Evolutionary conservation across 2,329 filamentous ascomycete genomes (phyloP), one percentile per base, ranked within the genome.

Genomic region (Pseudogymnoascus sp.): DNA sequence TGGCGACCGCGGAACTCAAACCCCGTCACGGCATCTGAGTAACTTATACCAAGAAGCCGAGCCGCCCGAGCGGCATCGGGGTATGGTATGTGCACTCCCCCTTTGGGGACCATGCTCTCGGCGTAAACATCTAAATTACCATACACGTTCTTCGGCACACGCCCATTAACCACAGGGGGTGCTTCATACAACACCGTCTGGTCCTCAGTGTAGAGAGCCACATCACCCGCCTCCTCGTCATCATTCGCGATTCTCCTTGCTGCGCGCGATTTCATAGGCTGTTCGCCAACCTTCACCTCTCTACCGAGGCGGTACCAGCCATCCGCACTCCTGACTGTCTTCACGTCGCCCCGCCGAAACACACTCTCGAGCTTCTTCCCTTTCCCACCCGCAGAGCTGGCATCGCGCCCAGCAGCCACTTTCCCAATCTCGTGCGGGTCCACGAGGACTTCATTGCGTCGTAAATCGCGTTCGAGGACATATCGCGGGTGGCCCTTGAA

Each of bases 71-170:
- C 79, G 1, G 90, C 88, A 60, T 88, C 78, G 12, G 78, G 74
- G 65, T 84, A 79, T 60, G 70, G 56, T 77, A 98, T 78, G 73
- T 98, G 91, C 1, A 86, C 82, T 1, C 90, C 93, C 0, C 95
- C 93, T 41, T 78, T 76, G 0, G 95, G 95, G 0, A 98, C 81
- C 95, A 99, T 98, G 66, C 86, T 91, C 0, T 91, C 88, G 10
- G 96, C 92, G 73, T 93, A 98, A 40, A 96, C 84, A 71, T 98
- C 95, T 64, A 98, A 88, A 71, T 99, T 99, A 10, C 92, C 92
- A 74, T 91, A 99, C 16, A 89, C 87, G 72, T 99, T 99, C 76
- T 91, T 93, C 0, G 95, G 93, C 1, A 98, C 83, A 11, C 81
- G 79, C 0, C 92, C 93, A 61, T 86, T 77, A 3, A 89, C 79